A percentile compares a stretch with the other conserved stretches of the same genome.
phyloP scores from a whole-genome alignment of 2,329 filamentous ascomycete genomes.

The Alternaria brassicicola region DNA sequence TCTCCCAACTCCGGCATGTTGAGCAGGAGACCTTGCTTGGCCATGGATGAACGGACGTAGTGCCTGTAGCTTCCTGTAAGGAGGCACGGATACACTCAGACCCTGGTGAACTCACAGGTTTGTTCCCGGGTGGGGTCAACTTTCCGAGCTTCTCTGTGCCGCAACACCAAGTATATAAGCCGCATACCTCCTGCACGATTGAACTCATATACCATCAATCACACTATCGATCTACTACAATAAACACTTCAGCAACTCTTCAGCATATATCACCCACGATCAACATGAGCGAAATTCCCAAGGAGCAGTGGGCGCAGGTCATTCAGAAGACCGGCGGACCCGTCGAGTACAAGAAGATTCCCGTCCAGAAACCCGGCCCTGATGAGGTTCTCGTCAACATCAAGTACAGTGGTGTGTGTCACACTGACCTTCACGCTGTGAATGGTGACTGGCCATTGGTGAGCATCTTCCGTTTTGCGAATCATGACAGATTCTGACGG shows the following conservation, averaged over 20 bases:
- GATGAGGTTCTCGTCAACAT: slow-evolving; percentile 93
- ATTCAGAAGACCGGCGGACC: slow-evolving; percentile 78
- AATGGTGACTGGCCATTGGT: slow-evolving; percentile 87
- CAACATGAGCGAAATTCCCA: slow-evolving; percentile 68
- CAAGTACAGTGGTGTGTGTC: slow-evolving; percentile 89
- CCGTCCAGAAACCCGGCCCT: slow-evolving; percentile 78
- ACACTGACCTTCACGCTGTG: slow-evolving; percentile 82
- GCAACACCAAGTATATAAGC: slow-evolving; percentile 28
- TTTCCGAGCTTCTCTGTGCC: slow-evolving; percentile 10
- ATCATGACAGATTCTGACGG: slow-evolving; percentile 19
- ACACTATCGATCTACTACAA: slow-evolving; percentile 12
- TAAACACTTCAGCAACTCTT: slow-evolving; percentile 2
- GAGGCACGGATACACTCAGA: slow-evolving; percentile 16
- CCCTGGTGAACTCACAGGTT: slow-evolving; percentile 8
- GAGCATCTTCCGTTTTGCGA: slow-evolving; percentile 3
- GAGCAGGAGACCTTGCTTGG: slow-evolving; percentile 25
- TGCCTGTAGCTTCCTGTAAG: slow-evolving; percentile 17
- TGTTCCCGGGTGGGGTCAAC: slow-evolving; percentile 19
- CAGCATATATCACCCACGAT: not conserved
- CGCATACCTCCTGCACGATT: slow-evolving; percentile 1
- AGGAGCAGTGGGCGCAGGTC: slow-evolving; percentile 90
- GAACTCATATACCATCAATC: slow-evolving; percentile 13
- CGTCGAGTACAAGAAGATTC: slow-evolving; percentile 78
- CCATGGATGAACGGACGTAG: slow-evolving; percentile 30
- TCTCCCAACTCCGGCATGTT: slow-evolving; percentile 28